Evolutionary conservation across 2,329 filamentous ascomycete species (phyloP).

Genomic region (Alternaria dauci): DNA sequence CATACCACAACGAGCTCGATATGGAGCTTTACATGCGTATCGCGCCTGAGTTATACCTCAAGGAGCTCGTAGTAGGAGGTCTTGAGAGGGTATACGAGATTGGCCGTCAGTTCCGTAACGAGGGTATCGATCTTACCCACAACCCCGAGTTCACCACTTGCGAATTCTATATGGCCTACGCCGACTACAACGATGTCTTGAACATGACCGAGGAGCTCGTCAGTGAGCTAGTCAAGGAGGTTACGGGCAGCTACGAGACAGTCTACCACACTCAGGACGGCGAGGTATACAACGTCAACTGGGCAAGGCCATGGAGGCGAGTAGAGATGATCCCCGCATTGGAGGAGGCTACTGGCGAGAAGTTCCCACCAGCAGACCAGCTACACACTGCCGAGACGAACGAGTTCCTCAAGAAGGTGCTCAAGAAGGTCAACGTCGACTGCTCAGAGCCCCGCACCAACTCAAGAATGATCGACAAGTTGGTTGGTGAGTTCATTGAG

Average conservation of each 20-base stretch:
- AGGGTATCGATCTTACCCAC: constrained; percentile 90
- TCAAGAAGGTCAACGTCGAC: constrained; percentile 90
- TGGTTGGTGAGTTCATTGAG: constrained; percentile 93
- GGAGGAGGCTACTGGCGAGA: constrained; percentile 88
- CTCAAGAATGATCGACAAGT: constrained; percentile 93
- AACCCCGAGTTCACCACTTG: constrained; percentile 98
- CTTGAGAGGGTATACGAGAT: constrained; percentile 96
- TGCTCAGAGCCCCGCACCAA: constrained; percentile 92
- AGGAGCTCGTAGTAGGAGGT: constrained; percentile 94
- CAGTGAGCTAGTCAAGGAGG: constrained; percentile 83
- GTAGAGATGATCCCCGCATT: constrained; percentile 96
- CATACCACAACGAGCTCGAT: constrained; percentile 94
- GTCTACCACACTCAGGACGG: constrained; percentile 86
- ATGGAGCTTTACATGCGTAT: constrained; percentile 96
- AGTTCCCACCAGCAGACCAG: constrained; percentile 88
- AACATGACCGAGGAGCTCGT: constrained; percentile 92
- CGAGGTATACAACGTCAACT: constrained; percentile 91
- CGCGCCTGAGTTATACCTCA: constrained; percentile 94
- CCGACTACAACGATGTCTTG: constrained; percentile 82
- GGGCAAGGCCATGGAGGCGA: constrained; percentile 91
- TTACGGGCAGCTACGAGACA: constrained; percentile 86
- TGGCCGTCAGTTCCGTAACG: constrained; percentile 94
- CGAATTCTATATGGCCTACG: constrained; percentile 89
- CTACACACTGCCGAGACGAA: constrained; percentile 90
- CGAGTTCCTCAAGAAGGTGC: constrained; percentile 76